Base-by-base conservation (phyloP, 2,329 filamentous ascomycete species). In the Rugonectria rugulosa region DNA sequence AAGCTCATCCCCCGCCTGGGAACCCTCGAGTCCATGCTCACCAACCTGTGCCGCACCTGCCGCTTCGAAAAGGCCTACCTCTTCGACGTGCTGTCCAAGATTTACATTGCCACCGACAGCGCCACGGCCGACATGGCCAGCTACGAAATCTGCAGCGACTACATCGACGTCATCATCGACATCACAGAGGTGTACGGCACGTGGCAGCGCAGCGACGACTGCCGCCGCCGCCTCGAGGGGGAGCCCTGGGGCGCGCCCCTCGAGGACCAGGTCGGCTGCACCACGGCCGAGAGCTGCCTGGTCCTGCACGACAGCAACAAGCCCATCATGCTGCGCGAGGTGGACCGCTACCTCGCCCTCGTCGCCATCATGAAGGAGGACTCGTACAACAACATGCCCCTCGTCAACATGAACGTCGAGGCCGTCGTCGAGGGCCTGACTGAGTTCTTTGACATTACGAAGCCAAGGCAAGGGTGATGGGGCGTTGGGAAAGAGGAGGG, bases 61-160 rank as follows among this genome's bases (percentile, higher is more conserved):
- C 90, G 91, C 42, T 97, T 99, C 72, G 93, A 98, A 72, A 99
- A 99, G 76, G 94, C 93, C 4, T 99, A 99, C 73, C 86, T 99
- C 6, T 99, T 99, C 71, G 96, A 99, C 71, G 93, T 98, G 8
- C 85, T 96, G 65, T 96, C 91, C 76, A 99, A 99, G 78, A 97
- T 99, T 60, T 99, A 99, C 77, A 96, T 99, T 65, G 95, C 95
- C 1, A 97, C 94, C 5, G 95, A 99, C 73, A 95, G 89, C 24
- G 89, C 91, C 32, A 94, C 94, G 0, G 91, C 94, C 26, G 94
- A 98, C 70, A 95, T 97, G 82, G 90, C 91, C 36, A 94, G 91
- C 72, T 99, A 99, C 73, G 95, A 98, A 77, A 96, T 98, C 70
- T 99, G 95, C 77, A 96, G 92, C 44, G 95, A 99, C 72, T 98